Conservation (phyloP, 257 asterid genomes). For the Solanum pennellii region DNA sequence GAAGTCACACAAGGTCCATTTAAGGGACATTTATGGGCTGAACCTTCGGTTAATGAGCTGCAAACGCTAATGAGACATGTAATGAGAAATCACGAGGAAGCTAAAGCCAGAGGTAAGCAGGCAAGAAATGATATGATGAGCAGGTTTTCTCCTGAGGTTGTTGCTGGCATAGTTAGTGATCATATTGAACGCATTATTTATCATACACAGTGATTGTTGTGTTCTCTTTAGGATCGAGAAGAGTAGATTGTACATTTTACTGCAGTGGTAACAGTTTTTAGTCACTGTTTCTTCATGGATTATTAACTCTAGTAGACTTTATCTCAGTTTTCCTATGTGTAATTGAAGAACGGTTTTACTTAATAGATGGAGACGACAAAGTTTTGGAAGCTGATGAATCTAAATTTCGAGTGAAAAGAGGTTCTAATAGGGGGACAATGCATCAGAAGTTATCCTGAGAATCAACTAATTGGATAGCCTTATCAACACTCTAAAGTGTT, state of each 20-base stretch:
- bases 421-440: background rate
- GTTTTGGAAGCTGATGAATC: background rate
- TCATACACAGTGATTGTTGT: background rate
- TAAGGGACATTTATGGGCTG: slow-evolving; percentile 79
- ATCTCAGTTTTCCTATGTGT: background rate
- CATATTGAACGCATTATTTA: slow-evolving; percentile 30
- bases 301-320: background rate
- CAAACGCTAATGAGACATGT: slow-evolving; percentile 49
- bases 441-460: background rate
- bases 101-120: slow-evolving; percentile 40
- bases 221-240: background rate
- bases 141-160: slow-evolving; percentile 40
- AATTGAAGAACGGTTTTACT: background rate
- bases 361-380: background rate
- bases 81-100: slow-evolving; percentile 35
- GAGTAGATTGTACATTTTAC: background rate
- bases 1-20: slow-evolving; percentile 56
- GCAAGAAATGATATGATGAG: slow-evolving; percentile 67
- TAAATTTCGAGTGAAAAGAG: background rate
- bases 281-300: background rate
- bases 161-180: slow-evolving; percentile 41
- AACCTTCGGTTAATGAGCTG: slow-evolving; percentile 58
- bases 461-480: background rate
- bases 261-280: background rate
- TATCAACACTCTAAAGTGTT: too few species aligned